Base-by-base conservation (phyloP, 345 rosid genomes). In the Excoecaria agallocha region DNA sequence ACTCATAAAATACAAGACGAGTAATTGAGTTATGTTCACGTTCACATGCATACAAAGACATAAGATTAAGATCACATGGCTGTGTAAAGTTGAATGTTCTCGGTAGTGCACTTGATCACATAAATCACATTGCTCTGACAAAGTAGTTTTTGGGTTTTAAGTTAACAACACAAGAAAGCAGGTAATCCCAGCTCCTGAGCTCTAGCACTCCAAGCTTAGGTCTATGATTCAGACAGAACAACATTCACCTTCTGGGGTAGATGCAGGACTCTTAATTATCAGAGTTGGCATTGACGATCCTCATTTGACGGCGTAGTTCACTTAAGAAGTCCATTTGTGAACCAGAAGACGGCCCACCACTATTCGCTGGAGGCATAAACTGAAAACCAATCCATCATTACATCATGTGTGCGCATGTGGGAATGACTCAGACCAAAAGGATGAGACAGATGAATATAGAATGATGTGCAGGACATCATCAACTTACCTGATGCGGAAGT, bases 401-500 rank as follows among this genome's bases (percentile, higher is more conserved):
- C 12, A 58, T 74, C 64, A 52, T 9, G 37, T 13, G 62, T 16
- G 68, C 38, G 30, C 13, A 57, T n/a, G 61, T 22, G 35, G 8
- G 1, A n/a, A 22, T 22, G 35, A 22, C 35, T n/a, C 13, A 5
- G 19, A 4, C 8, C 25, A 57, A 57, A 35, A 73, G 65, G 46
- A 48, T 3, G 41, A 0, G n/a, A 19, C 30, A 8, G 24, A 13
- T 41, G 63, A 25, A 62, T 38, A 54, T 7, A 13, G 22, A 46
- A 19, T 8, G 30, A 17, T 38, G 60, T 12, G 66, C 39, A 55
- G 17, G 64, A 19, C 16, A 48, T 38, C 45, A 16, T 43, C 16
- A 35, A 16, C 66, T 79, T 5, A 88, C 94, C 94, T 90, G 89
- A 83, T 90, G 90, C 60, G 92, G 92, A 80, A 84, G 89, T 58